A percentile compares a stretch with the other conserved stretches of the same genome.
Conservation (phyloP, 2,329 filamentous ascomycete genomes). For the Dothideomycetes sp. region DNA sequence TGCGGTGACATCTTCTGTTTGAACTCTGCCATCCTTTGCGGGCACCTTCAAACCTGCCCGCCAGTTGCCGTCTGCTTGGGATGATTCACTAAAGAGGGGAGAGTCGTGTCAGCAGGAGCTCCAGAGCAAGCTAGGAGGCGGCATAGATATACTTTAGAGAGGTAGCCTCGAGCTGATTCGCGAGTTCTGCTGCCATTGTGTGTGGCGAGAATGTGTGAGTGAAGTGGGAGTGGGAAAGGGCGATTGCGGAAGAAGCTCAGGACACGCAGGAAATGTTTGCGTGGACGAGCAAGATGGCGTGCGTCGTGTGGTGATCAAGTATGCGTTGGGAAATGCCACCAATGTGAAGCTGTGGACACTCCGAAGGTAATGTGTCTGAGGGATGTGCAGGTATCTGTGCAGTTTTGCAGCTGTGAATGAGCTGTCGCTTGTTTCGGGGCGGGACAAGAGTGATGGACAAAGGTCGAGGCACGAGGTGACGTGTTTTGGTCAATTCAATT, state of each 20-base stretch:
- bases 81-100: conserved; percentile 10
- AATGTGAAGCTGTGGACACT: no score
- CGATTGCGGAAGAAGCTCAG: conserved; percentile 1
- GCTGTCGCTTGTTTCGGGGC: conserved; percentile 10
- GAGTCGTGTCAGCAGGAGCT: conserved; percentile 15
- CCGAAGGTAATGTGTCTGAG: not conserved
- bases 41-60: conserved; percentile 64
- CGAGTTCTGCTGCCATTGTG: conserved; percentile 42
- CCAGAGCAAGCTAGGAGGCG: not conserved
- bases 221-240: not conserved
- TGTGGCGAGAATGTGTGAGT: conserved; percentile 1
- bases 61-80: conserved; percentile 55
- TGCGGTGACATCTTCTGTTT: conserved; percentile 94
- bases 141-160: conserved; percentile 35
- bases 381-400: not conserved
- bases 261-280: conserved; percentile 1
- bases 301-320: no score
- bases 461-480: not conserved
- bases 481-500: conserved; percentile 3
- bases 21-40: conserved; percentile 63
- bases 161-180: conserved; percentile 49
- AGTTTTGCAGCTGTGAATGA: not conserved
- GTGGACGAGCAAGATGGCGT: not conserved
- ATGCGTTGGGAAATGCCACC: no score
- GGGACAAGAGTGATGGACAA: no score